Base-by-base conservation (phyloP, 1,139 yeast species). In the Hanseniaspora uvarum region DNA sequence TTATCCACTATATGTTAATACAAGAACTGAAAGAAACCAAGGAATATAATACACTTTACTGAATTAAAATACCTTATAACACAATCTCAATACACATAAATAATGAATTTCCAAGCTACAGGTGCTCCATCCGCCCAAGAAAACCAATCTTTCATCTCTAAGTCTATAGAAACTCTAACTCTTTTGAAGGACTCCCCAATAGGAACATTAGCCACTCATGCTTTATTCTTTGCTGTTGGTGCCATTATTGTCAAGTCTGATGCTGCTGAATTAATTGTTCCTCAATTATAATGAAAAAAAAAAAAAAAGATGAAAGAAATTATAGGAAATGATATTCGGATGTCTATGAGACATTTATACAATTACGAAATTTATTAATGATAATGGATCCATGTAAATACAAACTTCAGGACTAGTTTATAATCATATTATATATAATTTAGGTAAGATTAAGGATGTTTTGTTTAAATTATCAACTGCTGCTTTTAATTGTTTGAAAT, bases 211-310 rank as follows among this genome's bases (percentile, higher is more conserved):
- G 76, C 79, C 54, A 68, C 82, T 48, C 83, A 84, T 68, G 79
- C 77, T 57, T 75, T 73, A 39, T 72, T 83, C 59, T 84, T 84
- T 64, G 79, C 76, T 57, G 77, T 84, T 50, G 92, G 92, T 66
- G 84, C 83, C 61, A 79, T 79, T 23, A 78, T 83, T 68, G 78
- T 84, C 61, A 86, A 81, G 71, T 81, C 88, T 47, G 83, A 89
- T 60, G 70, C 82, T 65, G 82, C 83, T 86, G 92, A 83, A 56
- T 78, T 81, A 79, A 72, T 84, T 70, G 88, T 83, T 61, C 92
- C 92, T 56, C 89, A 83, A 68, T 74, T 66, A 53, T 66, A 79
- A 67, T 26, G 11, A 19, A 14, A 12, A 14, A 14, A 30, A 11
- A 46, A 4, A 28, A 30, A 28, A 24, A 28, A 37, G 16, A 19